phyloP scores from a whole-genome alignment of 2,329 filamentous ascomycete species.

The Sarocladium oryzae region DNA sequence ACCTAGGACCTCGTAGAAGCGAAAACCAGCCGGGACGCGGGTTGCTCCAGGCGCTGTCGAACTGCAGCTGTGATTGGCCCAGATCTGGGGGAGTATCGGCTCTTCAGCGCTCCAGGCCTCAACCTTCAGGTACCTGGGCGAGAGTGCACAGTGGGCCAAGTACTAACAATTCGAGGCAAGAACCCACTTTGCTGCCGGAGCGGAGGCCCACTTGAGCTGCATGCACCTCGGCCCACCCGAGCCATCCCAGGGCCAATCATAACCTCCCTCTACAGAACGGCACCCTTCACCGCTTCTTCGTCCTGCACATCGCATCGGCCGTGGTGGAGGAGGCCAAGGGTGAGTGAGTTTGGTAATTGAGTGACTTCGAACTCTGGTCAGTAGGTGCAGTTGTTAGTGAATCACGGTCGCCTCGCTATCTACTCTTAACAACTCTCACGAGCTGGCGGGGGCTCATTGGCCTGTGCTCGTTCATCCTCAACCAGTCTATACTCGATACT shows the following conservation, averaged over 20 bases:
- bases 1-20: too few relatives aligned
- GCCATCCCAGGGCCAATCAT: background rate
- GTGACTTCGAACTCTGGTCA: background rate
- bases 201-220: conserved; percentile 5
- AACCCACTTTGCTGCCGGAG: background rate
- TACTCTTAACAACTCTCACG: background rate
- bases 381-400: conserved; percentile 14
- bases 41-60: background rate
- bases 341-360: background rate
- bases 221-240: conserved; percentile 7
- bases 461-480: conserved; percentile 1
- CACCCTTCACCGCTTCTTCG: conserved; percentile 7
- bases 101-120: background rate
- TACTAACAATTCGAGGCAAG: background rate
- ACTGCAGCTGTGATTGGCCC: background rate
- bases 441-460: background rate
- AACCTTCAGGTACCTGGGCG: background rate
- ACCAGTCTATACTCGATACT: conserved; percentile 2
- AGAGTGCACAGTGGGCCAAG: background rate
- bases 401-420: conserved; percentile 37
- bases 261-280: background rate
- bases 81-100: background rate
- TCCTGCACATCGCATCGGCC: conserved; percentile 6
- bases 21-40: background rate
- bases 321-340: conserved; percentile 4